phyloP scores from a whole-genome alignment of 805 yeast genomes.

The Suhomyces kilbournensis region DNA sequence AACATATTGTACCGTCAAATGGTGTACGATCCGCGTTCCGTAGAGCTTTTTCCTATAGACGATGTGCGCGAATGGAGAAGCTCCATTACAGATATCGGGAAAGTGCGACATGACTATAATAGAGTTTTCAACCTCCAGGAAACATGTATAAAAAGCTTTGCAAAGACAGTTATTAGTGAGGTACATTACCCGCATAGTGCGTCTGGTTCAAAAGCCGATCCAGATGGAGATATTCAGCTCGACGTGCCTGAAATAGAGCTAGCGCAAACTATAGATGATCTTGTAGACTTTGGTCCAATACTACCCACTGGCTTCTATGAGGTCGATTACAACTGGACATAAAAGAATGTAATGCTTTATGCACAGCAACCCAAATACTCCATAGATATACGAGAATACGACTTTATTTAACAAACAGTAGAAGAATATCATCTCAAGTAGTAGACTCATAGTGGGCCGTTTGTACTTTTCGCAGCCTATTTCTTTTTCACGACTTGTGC shows the following conservation, averaged over 20 bases:
- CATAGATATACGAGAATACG: not conserved
- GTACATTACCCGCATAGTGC: conserved; percentile 10
- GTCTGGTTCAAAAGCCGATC: not conserved
- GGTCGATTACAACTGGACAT: not conserved
- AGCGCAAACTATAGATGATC: not conserved
- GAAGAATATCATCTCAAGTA: too few relatives aligned
- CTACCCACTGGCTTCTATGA: not conserved
- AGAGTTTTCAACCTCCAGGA: conserved; percentile 23
- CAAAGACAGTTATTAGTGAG: conserved; percentile 5
- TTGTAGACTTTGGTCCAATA: not conserved
- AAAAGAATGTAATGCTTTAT: not conserved
- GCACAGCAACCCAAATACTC: not conserved
- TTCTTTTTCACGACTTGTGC: not conserved
- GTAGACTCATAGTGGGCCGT: too few relatives aligned
- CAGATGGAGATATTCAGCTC: not conserved
- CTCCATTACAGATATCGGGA: conserved; percentile 23
- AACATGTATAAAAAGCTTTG: conserved; percentile 16
- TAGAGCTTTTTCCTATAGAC: conserved; percentile 13
- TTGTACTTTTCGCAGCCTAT: not conserved
- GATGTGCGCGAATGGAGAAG: conserved; percentile 26
- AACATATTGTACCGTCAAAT: conserved; percentile 26
- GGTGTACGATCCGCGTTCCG: conserved; percentile 20
- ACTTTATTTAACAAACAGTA: not conserved
- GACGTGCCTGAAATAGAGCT: not conserved
- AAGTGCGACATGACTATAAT: conserved; percentile 20